Conservation (phyloP, 2,329 filamentous ascomycete species). For the Penicillium sp. region DNA sequence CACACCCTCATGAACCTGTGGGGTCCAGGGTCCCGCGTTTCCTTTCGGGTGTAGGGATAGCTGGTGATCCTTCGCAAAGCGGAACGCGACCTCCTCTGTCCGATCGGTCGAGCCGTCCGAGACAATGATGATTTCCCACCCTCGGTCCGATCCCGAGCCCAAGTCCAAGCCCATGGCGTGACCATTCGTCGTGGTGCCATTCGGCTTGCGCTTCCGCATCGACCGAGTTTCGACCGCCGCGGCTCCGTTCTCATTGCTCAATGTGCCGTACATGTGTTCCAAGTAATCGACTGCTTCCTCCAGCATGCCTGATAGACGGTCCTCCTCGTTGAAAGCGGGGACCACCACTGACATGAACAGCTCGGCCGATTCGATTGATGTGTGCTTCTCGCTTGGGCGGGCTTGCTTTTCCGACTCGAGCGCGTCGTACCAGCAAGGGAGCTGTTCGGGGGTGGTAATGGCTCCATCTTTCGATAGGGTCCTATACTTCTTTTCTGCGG, state of each 20-base stretch:
- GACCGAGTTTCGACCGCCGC: conserved; percentile 15
- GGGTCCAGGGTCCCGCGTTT: conserved; percentile 58
- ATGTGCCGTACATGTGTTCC: conserved; percentile 71
- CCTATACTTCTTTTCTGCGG: conserved; percentile 83
- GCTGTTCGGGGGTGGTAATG: conserved; percentile 55
- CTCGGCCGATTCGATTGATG: conserved; percentile 70
- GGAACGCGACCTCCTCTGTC: conserved; percentile 78
- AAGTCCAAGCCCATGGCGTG: conserved; percentile 36
- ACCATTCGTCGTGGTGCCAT: conserved; percentile 38
- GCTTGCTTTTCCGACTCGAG: conserved; percentile 67
- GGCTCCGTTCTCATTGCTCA: conserved; percentile 39
- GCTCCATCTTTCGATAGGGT: conserved; percentile 71
- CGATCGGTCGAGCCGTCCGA: conserved; percentile 86
- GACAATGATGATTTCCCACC: conserved; percentile 92
- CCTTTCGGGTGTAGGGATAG: conserved; percentile 52
- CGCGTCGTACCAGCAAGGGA: conserved; percentile 88
- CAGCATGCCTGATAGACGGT: conserved; percentile 79
- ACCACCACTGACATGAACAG: conserved; percentile 91
- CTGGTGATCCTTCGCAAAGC: conserved; percentile 75
- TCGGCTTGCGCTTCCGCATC: conserved; percentile 29
- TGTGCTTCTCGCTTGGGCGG: conserved; percentile 46
- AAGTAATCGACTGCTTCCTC: conserved; percentile 90
- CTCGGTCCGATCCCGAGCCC: conserved; percentile 46
- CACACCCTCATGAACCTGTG: conserved; percentile 47
- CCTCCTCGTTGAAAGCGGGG: conserved; percentile 93